Base-by-base conservation (phyloP, 2,329 filamentous ascomycete genomes). In the Penicillium sp. region DNA sequence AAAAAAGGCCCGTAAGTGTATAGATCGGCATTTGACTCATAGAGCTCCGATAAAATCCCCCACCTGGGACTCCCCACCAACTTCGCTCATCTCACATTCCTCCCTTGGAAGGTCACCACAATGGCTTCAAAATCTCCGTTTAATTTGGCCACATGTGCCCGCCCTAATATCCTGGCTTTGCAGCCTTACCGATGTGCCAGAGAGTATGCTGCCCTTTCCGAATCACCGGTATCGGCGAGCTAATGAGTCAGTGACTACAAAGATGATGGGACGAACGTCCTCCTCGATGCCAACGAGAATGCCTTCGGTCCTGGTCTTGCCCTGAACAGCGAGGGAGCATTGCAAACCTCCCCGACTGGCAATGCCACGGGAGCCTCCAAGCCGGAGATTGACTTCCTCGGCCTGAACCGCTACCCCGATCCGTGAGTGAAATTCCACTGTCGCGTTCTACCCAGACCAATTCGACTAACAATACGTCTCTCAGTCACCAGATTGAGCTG, bases 261-360 rank as follows among this genome's bases (percentile, higher is more conserved):
- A 75, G 91, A 98, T 69, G 87, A 98, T 67, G 93, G 93, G 59
- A 91, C 83, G 52, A 97, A 97, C 65, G 83, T 97, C 62, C 84
- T 98, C 45, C 85, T 98, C 58, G 93, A 98, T 68, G 93, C 93
- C 61, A 98, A 98, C 64, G 93, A 98, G 74, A 98, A 98, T 65
- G 89, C 93, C 52, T 96, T 85, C 63, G 93, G 93, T 0, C 91
- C 93, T 0, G 85, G 87, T 2, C 74, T 96, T 43, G 73, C 77
- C 2, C 60, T 83, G 43, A 69, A 70, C 28, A 61, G 65, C 1
- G 64, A 77, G 35, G 73, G 75, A 10, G 73, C 75, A 43, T 70
- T 79, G 10, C 66, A 75, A 45, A 68, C 74, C 42, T 66, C 72
- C 2, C 57, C 57, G 37, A 72, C 72, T 55, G 69, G 71, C 51